Conservation (phyloP, 2,329 filamentous ascomycete species). For the Colletotrichum tropicicola region DNA sequence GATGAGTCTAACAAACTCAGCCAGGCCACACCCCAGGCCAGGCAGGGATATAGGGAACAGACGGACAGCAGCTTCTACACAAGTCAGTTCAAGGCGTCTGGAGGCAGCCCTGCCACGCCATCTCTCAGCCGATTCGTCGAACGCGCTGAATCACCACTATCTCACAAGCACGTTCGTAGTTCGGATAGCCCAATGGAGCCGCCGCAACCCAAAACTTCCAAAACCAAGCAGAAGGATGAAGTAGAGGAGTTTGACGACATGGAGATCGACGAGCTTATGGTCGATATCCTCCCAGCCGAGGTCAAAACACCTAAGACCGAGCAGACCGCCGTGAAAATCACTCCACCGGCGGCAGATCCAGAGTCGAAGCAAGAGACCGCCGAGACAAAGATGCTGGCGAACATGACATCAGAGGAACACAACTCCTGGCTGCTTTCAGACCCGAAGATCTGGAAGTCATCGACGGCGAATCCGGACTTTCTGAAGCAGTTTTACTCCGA, state of each 20-base stretch:
- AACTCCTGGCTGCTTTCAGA: slow-evolving; percentile 87
- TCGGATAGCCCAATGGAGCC: slow-evolving; percentile 29
- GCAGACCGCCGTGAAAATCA: neutral
- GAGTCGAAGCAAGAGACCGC: neutral
- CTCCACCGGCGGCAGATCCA: neutral
- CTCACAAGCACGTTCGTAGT: neutral
- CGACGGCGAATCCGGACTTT: slow-evolving; percentile 92
- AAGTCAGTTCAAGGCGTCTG: slow-evolving; percentile 65
- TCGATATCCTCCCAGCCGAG: slow-evolving; percentile 16
- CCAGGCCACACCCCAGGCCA: slow-evolving; percentile 66
- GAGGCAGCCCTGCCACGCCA: slow-evolving; percentile 35
- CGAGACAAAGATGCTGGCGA: slow-evolving; percentile 54
- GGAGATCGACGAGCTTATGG: slow-evolving; percentile 25
- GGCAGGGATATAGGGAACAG: slow-evolving; percentile 80
- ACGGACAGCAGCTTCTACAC: slow-evolving; percentile 86
- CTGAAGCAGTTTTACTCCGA: slow-evolving; percentile 95
- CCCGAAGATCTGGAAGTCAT: slow-evolving; percentile 86
- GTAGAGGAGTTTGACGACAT: slow-evolving; percentile 29
- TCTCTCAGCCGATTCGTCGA: slow-evolving; percentile 39
- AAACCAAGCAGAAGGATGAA: slow-evolving; percentile 11
- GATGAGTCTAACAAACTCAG: slow-evolving; percentile 72
- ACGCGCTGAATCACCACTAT: slow-evolving; percentile 35
- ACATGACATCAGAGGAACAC: slow-evolving; percentile 90
- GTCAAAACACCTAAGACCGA: neutral
- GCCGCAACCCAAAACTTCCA: slow-evolving; percentile 14